These are phyloP conservation scores for Dalechampia spathulata DNA, from an alignment of 441 rosid species.

Conservation along the genomic window DNA sequence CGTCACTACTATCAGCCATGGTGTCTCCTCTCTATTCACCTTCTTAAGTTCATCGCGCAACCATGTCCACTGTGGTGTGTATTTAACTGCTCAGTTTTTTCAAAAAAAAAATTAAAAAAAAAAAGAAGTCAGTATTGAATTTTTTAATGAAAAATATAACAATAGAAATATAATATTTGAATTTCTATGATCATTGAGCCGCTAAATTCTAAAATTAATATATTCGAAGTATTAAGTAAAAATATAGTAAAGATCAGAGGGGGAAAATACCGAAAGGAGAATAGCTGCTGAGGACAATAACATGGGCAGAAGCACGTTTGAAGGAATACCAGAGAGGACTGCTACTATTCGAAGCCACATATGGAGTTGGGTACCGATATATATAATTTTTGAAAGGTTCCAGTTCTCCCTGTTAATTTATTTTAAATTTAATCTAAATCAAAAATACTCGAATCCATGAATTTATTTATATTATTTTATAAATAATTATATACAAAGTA, in stretches of 20 bases:
- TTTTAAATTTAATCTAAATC: neutral
- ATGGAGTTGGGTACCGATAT: constrained; percentile 32
- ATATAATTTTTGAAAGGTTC: constrained; percentile 35
- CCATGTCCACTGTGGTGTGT: constrained; percentile 35
- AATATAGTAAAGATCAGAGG: neutral
- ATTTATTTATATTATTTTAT: no score
- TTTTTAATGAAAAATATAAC: no score
- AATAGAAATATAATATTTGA: no score
- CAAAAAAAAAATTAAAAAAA: no score
- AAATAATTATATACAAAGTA: no score
- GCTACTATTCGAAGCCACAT: constrained; percentile 34
- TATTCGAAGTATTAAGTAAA: no score
- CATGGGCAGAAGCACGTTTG: constrained; percentile 40
- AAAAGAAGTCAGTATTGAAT: no score
- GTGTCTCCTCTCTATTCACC: constrained; percentile 29
- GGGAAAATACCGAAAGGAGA: constrained; percentile 36
- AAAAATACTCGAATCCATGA: no score
- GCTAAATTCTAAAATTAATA: no score
- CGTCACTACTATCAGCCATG: constrained; percentile 33
- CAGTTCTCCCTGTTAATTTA: constrained; percentile 24
- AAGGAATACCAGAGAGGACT: constrained; percentile 40
- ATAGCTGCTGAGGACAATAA: constrained; percentile 43
- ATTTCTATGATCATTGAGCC: no score
- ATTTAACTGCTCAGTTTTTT: constrained; percentile 20
- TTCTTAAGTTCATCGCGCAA: constrained; percentile 25